Evolutionary conservation across 352 stramenopile genomes (phyloP), one percentile per base, ranked within the genome.

Genomic region (Chrysophaeum taylorii): DNA sequence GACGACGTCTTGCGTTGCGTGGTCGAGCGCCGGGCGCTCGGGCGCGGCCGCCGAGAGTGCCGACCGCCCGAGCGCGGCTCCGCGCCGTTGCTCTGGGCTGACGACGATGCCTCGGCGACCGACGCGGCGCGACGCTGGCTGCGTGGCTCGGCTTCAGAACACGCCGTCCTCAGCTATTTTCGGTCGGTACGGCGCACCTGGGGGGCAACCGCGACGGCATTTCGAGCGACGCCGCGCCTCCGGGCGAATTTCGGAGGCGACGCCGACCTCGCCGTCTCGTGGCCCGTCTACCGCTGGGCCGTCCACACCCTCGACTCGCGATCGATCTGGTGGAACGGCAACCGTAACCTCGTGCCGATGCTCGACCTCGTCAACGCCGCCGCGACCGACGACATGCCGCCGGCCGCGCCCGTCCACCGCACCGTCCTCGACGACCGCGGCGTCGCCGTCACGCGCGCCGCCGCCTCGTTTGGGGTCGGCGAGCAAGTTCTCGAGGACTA

Each of bases 341-440:
- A 90, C 53, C 35, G 35, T 16, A 89, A 97, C 50, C 79, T 97
- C 15, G 89, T 95, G 37, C 92, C 92, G 0, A 77, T 97, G 73
- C 81, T 97, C 7, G 92, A 97, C 74, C 89, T 96, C 81, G 85
- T 97, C 41, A 97, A 97, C 78, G 94, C 88, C 71, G 66, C 79
- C 25, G 80, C n/a, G n/a, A n/a, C n/a, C n/a, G n/a, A n/a, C n/a
- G n/a, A 87, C 53, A 73, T 76, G 1, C 62, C 66, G 0, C 68
- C 78, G 5, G 79, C 79, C 0, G 48, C 71, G 35, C 64, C 73
- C 62, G 79, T 86, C 21, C 89, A 94, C 53, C 23, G 66, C 7
- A 87, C 79, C 45, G n/a, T n/a, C n/a, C n/a, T n/a, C n/a, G n/a
- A n/a, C 4, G 52, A 63, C 52, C 27, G 29, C n/a, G 52, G 29